Evolutionary conservation across 805 yeast species (phyloP).

Genomic region (Saccharomycopsis amapae): DNA sequence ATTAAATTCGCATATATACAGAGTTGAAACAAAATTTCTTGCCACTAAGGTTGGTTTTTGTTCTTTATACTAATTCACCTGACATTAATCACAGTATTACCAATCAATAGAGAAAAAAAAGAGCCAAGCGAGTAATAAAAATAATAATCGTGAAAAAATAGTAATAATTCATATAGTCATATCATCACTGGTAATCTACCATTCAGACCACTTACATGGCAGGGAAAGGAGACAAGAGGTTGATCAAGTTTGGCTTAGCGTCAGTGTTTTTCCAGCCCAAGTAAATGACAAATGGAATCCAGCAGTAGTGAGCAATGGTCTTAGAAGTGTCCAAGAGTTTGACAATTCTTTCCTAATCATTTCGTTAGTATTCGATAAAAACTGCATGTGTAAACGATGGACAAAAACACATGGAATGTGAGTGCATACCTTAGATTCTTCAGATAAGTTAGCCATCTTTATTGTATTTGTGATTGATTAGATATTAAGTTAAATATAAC

Average conservation of each 20-base stretch:
- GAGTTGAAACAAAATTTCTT: too few species aligned
- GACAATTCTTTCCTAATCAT: constrained; percentile 69
- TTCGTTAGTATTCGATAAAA: constrained; percentile 4
- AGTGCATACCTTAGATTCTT: constrained; percentile 20
- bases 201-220: constrained; percentile 41
- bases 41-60: too few species aligned
- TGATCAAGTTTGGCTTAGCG: constrained; percentile 74
- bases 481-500: too few species aligned
- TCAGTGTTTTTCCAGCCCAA: constrained; percentile 80
- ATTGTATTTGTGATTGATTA: too few species aligned
- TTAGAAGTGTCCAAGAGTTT: constrained; percentile 78
- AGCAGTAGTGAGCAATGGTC: constrained; percentile 89
- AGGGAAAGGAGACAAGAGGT: constrained; percentile 69
- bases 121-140: too few species aligned
- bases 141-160: too few species aligned
- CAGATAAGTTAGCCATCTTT: constrained; percentile 20
- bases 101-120: too few species aligned
- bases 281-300: constrained; percentile 92
- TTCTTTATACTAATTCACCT: too few species aligned
- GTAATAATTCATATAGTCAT: neutral
- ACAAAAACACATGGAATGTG: neutral
- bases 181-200: neutral
- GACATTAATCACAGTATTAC: too few species aligned
- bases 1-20: too few species aligned
- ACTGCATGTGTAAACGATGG: neutral